Conservation (phyloP, 208 protist species). For the Trichomonas vaginalis region DNA sequence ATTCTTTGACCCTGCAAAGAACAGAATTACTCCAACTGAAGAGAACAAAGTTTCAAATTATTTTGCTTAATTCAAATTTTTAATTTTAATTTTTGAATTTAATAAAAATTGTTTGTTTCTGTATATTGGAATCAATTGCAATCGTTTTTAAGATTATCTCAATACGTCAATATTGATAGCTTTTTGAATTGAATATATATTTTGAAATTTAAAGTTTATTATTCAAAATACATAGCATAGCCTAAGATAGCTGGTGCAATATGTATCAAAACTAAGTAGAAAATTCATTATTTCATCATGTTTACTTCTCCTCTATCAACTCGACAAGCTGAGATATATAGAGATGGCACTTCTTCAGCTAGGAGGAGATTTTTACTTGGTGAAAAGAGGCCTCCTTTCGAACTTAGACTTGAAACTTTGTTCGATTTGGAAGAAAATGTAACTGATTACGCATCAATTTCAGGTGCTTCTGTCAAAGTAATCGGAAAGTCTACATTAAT, state of each 20-base stretch:
- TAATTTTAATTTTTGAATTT: no score
- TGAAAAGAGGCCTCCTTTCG: background rate
- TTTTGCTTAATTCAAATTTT: no score
- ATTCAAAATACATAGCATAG: no score
- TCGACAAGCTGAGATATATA: background rate
- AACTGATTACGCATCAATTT: background rate
- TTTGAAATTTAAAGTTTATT: no score
- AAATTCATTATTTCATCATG: background rate
- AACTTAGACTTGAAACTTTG: background rate
- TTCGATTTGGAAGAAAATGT: background rate
- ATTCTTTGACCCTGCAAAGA: background rate
- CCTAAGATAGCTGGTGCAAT: no score
- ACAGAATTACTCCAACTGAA: background rate
- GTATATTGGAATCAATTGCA: no score
- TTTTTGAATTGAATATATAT: no score
- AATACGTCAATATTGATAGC: no score
- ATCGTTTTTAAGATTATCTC: no score
- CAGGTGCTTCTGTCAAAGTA: background rate
- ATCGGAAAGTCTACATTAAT: background rate
- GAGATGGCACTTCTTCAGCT: background rate
- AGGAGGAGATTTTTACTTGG: background rate
- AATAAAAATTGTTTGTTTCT: no score
- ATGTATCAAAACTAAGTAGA: no score
- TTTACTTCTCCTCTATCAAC: background rate
- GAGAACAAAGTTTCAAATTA: background rate